Evolutionary conservation across 2,329 filamentous ascomycete species (phyloP), one percentile per base, ranked within the genome.

Genomic region (Cadophora sp.): DNA sequence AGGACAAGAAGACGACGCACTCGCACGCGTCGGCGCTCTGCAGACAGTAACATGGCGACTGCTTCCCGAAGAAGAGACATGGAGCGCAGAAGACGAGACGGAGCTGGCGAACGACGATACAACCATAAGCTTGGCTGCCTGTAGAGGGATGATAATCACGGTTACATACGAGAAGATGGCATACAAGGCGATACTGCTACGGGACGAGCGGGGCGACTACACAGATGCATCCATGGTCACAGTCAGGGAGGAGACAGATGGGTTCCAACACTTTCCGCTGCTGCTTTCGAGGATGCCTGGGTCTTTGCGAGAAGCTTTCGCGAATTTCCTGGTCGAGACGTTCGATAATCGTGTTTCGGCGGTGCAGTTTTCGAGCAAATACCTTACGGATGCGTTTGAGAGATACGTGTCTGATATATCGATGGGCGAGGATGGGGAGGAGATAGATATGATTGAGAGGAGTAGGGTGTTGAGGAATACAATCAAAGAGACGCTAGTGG

Each of bases 201-300:
- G 70, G 24, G 65, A 68, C 22, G 59, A 68, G 14, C 39, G 61
- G 18, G 60, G 61, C 13, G 61, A 58, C 3, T 64, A 65, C 14
- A 24, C 43, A 20, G 68, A 71, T 33, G 63, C 69, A 14, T 70
- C 68, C 1, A 69, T 66, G 39, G 60, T 69, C 9, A 67, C 62
- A 4, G 50, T 50, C 22, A 61, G 51, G 24, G 55, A 56, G 41
- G 68, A 66, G 30, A 62, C 58, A 48, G 51, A 67, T 59, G 73
- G 70, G 16, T 83, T 83, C 72, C 78, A 81, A 9, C 73, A 77
- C 4, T 78, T 83, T 22, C 82, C 82, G 0, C 73, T 84, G 11
- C 71, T 83, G 20, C 73, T 83, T 39, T 75, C 80, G 11, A 81
- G 80, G 66, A 83, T 84, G 81, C 81, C 82, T 0, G 77, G 74